Evolutionary conservation across 352 stramenopile species (phyloP).

Genomic region (Pseudoperonospora humuli): DNA sequence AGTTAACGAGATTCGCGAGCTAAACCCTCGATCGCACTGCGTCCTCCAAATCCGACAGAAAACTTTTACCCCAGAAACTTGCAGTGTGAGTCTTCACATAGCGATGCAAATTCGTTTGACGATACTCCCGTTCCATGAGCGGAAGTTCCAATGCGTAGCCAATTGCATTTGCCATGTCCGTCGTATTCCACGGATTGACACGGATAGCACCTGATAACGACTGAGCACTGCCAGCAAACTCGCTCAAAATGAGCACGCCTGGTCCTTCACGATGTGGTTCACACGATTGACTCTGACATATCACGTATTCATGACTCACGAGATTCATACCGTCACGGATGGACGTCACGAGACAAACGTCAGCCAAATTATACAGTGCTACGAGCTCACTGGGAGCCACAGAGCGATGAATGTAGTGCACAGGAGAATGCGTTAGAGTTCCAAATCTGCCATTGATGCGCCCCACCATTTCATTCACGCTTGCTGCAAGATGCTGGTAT

Average conservation of each 20-base stretch:
- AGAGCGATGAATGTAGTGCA: conserved; percentile 85
- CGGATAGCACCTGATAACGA: conserved; percentile 83
- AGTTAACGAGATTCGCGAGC: too few relatives aligned
- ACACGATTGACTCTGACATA: conserved; percentile 66
- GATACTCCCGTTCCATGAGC: conserved; percentile 78
- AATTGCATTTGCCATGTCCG: conserved; percentile 63
- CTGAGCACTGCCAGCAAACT: conserved; percentile 85
- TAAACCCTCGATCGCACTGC: conserved; percentile 34
- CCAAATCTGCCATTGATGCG: conserved; percentile 85
- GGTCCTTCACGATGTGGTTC: conserved; percentile 54
- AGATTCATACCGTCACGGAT: conserved; percentile 88
- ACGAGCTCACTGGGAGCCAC: conserved; percentile 79
- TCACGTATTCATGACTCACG: conserved; percentile 86
- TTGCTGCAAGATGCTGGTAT: conserved; percentile 75
- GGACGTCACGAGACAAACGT: conserved; percentile 87
- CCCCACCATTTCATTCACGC: conserved; percentile 84
- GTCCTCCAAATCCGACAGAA: conserved; percentile 66
- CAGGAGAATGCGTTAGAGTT: conserved; percentile 76
- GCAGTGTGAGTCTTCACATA: conserved; percentile 85
- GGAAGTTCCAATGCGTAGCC: conserved; percentile 67
- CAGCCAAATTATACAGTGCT: conserved; percentile 84
- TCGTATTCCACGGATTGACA: conserved; percentile 86
- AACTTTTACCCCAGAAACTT: conserved; percentile 78
- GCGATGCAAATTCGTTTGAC: conserved; percentile 76
- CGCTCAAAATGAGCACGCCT: conserved; percentile 79